Conservation (phyloP, 495 filamentous ascomycete genomes). For the Tuber melanosporum region DNA sequence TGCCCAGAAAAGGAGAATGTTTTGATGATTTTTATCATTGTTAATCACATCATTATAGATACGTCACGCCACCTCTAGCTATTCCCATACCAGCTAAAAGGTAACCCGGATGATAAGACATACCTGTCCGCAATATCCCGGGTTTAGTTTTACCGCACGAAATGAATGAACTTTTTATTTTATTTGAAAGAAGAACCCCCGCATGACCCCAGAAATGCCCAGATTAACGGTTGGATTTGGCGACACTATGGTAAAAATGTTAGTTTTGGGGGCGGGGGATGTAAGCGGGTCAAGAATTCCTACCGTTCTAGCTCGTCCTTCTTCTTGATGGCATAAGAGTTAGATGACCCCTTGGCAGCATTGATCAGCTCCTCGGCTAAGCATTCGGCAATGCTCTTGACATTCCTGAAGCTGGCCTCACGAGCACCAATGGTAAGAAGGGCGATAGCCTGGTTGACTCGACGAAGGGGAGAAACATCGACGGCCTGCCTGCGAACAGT, state of each 20-base stretch:
- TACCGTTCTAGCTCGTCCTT: slow-evolving; percentile 97
- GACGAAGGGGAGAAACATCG: slow-evolving; percentile 97
- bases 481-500: slow-evolving; percentile 99
- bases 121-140: not conserved
- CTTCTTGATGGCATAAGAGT: slow-evolving; percentile 99
- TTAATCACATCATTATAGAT: not conserved
- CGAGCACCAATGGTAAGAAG: slow-evolving; percentile 95
- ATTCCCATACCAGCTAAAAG: not conserved
- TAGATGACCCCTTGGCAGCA: slow-evolving; percentile 98
- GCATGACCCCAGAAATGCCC: not conserved
- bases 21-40: not conserved
- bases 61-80: not conserved
- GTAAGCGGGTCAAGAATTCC: not conserved
- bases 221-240: slow-evolving; percentile 95
- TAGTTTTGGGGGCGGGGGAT: slow-evolving; percentile 9
- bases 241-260: slow-evolving; percentile 57
- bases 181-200: not conserved
- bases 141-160: not conserved
- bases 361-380: slow-evolving; percentile 99
- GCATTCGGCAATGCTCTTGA: slow-evolving; percentile 98
- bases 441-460: slow-evolving; percentile 98
- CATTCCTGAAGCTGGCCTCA: slow-evolving; percentile 96
- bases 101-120: not conserved
- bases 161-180: slow-evolving; percentile 6
- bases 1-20: not conserved